Evolutionary conservation across 345 rosid genomes (phyloP), one percentile per base, ranked within the genome.

Genomic region (Psidium guajava): DNA sequence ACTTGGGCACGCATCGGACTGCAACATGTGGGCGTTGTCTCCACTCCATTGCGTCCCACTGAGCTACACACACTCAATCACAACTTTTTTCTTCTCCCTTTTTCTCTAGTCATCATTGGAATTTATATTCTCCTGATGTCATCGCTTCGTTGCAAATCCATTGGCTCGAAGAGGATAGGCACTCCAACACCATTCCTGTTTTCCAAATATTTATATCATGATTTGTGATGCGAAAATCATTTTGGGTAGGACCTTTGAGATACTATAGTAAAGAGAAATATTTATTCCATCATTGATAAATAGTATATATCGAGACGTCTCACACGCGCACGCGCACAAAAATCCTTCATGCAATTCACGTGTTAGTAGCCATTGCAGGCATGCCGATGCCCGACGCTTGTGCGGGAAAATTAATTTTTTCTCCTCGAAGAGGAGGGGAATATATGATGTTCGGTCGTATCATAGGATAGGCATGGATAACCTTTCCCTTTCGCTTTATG

Each of bases 101-200:
- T 77, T 25, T 83, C 75, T 82, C 55, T 21, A 64, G 57, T 85
- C 87, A 84, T 85, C 87, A 69, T 69, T 69, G 9, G 47, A 36
- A 5, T 32, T 69, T 20, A 32, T 36, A 32, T 8, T 69, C 24
- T 49, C 77, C 8, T 86, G 86, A 86, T 82, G 88, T 85, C 91
- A 87, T 87, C 85, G 16, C 82, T 47, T 82, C 83, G 28, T 83
- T 82, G 64, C 42, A 8, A 28, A 15, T 15, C 55, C 87, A 89
- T 91, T 92, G 93, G 95, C 77, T 91, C 83, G 82, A 86, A 86
- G 82, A 87, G 93, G 94, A 93, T 92, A 93, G 91, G 91, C 89
- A 87, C 86, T 86, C 88, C 87, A 73, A 69, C 86, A 82, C 83
- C 82, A 83, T 82, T 64, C 40, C 32, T 28, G 42, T 32, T 64